Conservation (phyloP, 2,329 filamentous ascomycete species). For the Penicillium vulpinum region DNA sequence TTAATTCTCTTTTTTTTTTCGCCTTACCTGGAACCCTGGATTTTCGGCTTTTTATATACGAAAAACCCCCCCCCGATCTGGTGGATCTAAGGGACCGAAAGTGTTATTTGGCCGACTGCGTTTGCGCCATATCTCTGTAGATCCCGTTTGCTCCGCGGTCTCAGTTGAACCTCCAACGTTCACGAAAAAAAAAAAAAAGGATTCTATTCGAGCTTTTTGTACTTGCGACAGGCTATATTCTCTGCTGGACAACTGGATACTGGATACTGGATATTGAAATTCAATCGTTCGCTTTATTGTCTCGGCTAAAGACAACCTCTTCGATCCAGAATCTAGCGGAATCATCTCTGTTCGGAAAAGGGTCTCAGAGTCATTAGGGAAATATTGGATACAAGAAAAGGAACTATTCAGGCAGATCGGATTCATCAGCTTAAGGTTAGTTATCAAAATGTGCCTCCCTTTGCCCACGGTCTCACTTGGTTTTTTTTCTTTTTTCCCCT, state of each 20-base stretch:
- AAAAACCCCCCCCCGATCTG: not conserved
- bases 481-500: too few relatives aligned
- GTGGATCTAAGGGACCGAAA: conserved; percentile 8
- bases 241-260: not conserved
- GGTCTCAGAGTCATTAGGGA: conserved; percentile 16
- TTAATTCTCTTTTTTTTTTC: conserved; percentile 18
- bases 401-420: conserved; percentile 8
- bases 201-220: not conserved
- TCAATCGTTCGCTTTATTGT: conserved; percentile 11
- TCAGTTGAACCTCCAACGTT: conserved; percentile 3
- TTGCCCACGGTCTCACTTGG: conserved; percentile 28
- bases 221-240: not conserved
- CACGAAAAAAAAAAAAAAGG: not conserved
- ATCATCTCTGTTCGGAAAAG: conserved; percentile 20
- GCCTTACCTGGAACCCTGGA: conserved; percentile 6
- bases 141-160: conserved; percentile 16
- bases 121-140: conserved; percentile 20
- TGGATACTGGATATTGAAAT: not conserved
- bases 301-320: conserved; percentile 22
- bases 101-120: conserved; percentile 10
- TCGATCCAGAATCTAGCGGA: not conserved
- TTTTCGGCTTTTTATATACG: conserved; percentile 1
- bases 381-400: not conserved
- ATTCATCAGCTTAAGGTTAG: conserved; percentile 33
- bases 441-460: conserved; percentile 27